Evolutionary conservation across 2,329 filamentous ascomycete species (phyloP).

Genomic region (Aureobasidium sp.): DNA sequence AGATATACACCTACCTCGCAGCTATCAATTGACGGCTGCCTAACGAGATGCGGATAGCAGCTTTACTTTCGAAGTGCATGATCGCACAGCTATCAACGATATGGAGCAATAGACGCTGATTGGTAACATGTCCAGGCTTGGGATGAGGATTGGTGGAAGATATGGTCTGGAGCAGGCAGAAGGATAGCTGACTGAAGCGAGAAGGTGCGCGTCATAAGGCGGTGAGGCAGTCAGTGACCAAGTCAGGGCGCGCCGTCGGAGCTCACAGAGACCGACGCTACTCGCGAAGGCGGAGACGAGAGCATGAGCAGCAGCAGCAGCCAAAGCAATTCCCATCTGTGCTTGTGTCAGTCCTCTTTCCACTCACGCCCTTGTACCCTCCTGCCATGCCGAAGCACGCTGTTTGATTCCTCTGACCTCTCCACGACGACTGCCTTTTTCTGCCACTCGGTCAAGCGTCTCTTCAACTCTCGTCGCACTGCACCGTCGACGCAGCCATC

Average conservation of each 20-base stretch:
- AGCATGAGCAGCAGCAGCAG: neutral
- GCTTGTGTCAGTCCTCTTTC: neutral
- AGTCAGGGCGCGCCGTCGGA: constrained; percentile 3
- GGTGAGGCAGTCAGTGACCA: neutral
- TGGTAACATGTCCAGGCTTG: neutral
- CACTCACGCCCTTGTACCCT: neutral
- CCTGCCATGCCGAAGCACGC: constrained; percentile 10
- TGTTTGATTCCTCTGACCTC: neutral
- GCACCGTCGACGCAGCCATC: neutral
- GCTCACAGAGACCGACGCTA: neutral
- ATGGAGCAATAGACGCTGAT: neutral
- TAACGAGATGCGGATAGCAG: neutral
- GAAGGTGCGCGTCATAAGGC: neutral
- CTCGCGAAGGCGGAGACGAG: constrained; percentile 2
- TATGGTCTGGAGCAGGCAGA: neutral
- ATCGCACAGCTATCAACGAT: neutral
- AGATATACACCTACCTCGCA: neutral
- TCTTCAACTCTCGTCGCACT: neutral
- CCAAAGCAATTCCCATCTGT: neutral
- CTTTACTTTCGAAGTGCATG: neutral
- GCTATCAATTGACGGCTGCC: neutral
- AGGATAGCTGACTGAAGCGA: neutral
- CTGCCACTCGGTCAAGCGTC: neutral
- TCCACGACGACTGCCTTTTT: constrained; percentile 4
- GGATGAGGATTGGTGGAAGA: neutral